These are phyloP conservation scores for Hansenula anomala DNA, from an alignment of 1,139 yeast species.

Conservation along the genomic window DNA sequence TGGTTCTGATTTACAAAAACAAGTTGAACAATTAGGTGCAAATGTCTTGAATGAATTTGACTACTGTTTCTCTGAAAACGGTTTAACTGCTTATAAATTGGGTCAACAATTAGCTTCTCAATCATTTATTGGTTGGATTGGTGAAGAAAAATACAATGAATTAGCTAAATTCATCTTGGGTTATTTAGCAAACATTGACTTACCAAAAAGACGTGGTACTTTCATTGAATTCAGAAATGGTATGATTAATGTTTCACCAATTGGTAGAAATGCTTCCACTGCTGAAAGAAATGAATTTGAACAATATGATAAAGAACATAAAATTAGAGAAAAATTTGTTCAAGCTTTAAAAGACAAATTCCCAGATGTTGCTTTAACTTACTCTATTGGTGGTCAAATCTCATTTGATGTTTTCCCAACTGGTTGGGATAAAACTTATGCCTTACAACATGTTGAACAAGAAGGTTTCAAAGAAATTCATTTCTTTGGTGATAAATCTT, in stretches of 20 bases:
- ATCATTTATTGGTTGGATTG: slow-evolving; percentile 92
- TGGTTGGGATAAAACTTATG: slow-evolving; percentile 99
- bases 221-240: slow-evolving; percentile 98
- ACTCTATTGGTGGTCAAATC: slow-evolving; percentile 98
- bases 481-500: slow-evolving; percentile 98
- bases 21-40: slow-evolving; percentile 90
- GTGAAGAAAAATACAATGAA: slow-evolving; percentile 90
- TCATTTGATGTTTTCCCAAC: slow-evolving; percentile 99
- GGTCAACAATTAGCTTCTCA: slow-evolving; percentile 88
- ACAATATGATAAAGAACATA: slow-evolving; percentile 70
- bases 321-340: slow-evolving; percentile 80
- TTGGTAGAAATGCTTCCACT: slow-evolving; percentile 96
- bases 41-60: slow-evolving; percentile 78
- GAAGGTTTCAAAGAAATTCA: slow-evolving; percentile 87
- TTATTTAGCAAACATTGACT: slow-evolving; percentile 79
- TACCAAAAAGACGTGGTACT: slow-evolving; percentile 96
- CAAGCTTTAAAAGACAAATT: slow-evolving; percentile 77
- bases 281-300: slow-evolving; percentile 92
- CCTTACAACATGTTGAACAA: slow-evolving; percentile 83
- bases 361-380: slow-evolving; percentile 80
- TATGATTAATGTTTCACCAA: slow-evolving; percentile 96
- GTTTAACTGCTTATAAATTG: slow-evolving; percentile 91
- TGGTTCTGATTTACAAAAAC: slow-evolving; percentile 93
- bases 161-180: slow-evolving; percentile 79
- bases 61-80: slow-evolving; percentile 96